These are phyloP conservation scores for Yueomyces sp. DNA, from an alignment of 805 yeast genomes.

Conservation along the genomic window DNA sequence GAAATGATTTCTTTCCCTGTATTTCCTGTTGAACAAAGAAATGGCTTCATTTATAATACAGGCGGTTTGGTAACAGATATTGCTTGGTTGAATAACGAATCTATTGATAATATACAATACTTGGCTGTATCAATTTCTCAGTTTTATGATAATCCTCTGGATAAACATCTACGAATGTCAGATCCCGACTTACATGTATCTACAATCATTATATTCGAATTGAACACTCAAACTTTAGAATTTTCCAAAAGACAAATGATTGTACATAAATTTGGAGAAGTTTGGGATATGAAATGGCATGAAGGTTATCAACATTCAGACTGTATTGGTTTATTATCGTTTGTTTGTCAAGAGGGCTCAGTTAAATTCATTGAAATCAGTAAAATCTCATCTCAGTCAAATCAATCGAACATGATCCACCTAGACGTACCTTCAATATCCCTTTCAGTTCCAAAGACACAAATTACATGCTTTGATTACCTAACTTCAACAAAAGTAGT, in stretches of 20 bases:
- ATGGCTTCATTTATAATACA: constrained; percentile 31
- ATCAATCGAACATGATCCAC: background rate
- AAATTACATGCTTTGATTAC: constrained; percentile 37
- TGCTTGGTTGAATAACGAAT: constrained; percentile 33
- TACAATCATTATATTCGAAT: constrained; percentile 33
- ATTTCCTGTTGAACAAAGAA: constrained; percentile 18
- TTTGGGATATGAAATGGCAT: constrained; percentile 24
- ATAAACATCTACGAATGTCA: constrained; percentile 17
- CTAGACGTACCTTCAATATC: constrained; percentile 15
- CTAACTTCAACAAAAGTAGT: constrained; percentile 30
- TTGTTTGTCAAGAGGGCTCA: constrained; percentile 44
- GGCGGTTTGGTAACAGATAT: constrained; percentile 41
- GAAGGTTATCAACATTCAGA: constrained; percentile 16
- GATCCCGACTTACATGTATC: constrained; percentile 23
- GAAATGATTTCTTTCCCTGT: constrained; percentile 18
- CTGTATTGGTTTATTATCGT: constrained; percentile 33
- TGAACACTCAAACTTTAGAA: constrained; percentile 19
- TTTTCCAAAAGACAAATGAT: constrained; percentile 23
- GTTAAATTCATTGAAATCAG: constrained; percentile 34
- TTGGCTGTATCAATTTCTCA: constrained; percentile 40
- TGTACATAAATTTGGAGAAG: constrained; percentile 32
- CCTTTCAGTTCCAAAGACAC: constrained; percentile 14
- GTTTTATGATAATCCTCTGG: constrained; percentile 16
- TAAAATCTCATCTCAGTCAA: background rate
- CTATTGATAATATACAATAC: constrained; percentile 21